Evolutionary conservation across 2,329 filamentous ascomycete species (phyloP).

Genomic region (Nothophoma quercina): DNA sequence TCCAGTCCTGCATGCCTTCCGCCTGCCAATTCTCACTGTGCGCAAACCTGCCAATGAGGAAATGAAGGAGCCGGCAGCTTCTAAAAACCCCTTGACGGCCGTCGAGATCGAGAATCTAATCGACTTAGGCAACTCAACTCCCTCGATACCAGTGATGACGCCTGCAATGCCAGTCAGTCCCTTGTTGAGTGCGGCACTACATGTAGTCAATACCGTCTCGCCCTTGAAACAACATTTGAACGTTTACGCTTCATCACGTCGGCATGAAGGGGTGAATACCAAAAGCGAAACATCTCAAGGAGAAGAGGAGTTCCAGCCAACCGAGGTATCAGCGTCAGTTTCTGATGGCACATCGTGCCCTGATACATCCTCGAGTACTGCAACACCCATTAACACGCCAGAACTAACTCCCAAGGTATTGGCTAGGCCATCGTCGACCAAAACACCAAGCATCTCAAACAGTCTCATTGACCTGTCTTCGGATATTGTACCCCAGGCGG

Average conservation of each 20-base stretch:
- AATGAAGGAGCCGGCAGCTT: too few relatives aligned
- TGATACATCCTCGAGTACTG: too few relatives aligned
- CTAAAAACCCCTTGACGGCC: background rate
- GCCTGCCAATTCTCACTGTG: background rate
- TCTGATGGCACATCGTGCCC: too few relatives aligned
- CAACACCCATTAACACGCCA: background rate
- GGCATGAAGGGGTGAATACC: too few relatives aligned
- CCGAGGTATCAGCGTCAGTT: too few relatives aligned
- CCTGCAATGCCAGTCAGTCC: background rate
- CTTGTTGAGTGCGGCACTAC: background rate
- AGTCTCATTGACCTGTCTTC: background rate
- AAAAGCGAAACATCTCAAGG: too few relatives aligned
- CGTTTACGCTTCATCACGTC: too few relatives aligned
- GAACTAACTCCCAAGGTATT: background rate
- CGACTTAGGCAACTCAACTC: background rate
- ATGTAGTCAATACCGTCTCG: too few relatives aligned
- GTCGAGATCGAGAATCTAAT: conserved; percentile 1
- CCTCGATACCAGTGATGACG: background rate
- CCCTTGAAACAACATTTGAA: too few relatives aligned
- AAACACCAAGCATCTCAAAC: background rate
- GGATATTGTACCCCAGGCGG: background rate
- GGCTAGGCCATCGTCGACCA: background rate
- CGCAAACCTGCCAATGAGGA: background rate
- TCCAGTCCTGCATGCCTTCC: conserved; percentile 10
- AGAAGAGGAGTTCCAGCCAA: too few relatives aligned